Conservation (phyloP, 768 basidiomycete species). For the Russula ochroleuca region DNA sequence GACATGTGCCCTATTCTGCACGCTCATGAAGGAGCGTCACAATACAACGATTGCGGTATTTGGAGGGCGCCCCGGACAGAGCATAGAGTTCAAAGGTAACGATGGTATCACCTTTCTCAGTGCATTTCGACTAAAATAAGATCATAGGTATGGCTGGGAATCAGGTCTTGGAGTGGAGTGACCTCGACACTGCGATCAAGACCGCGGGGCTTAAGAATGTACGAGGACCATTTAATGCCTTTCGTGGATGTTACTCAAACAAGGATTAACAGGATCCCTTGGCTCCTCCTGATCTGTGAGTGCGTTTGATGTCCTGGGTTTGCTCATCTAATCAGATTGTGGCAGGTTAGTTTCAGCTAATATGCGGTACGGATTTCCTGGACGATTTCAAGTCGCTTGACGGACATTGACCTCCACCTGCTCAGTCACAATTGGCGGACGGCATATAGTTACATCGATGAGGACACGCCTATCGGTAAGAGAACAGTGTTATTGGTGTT, state of each 20-base stretch:
- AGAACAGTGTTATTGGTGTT: neutral
- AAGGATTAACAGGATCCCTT: slow-evolving; percentile 33
- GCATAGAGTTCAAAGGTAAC: slow-evolving; percentile 46
- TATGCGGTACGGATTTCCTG: slow-evolving; percentile 7
- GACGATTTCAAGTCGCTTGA: too few species aligned
- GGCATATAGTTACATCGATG: slow-evolving; percentile 18
- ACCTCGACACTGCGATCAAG: slow-evolving; percentile 34
- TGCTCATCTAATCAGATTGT: slow-evolving; percentile 9
- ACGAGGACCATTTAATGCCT: slow-evolving; percentile 6
- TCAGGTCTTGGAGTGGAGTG: slow-evolving; percentile 35
- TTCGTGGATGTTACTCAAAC: neutral
- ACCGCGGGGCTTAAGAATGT: slow-evolving; percentile 36
- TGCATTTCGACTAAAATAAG: neutral
- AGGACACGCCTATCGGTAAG: slow-evolving; percentile 23
- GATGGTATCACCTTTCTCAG: neutral
- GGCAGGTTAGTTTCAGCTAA: slow-evolving; percentile 19
- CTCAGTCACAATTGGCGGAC: slow-evolving; percentile 25
- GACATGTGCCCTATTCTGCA: slow-evolving; percentile 55
- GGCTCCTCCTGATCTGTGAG: slow-evolving; percentile 40
- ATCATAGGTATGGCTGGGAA: slow-evolving; percentile 34
- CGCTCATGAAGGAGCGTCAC: slow-evolving; percentile 51
- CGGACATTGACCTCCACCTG: neutral
- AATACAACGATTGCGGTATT: slow-evolving; percentile 48
- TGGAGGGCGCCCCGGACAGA: slow-evolving; percentile 48
- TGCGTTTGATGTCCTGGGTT: slow-evolving; percentile 3